Evolutionary conservation across 257 asterid genomes (phyloP).

Genomic region (Solanum sitiens): DNA sequence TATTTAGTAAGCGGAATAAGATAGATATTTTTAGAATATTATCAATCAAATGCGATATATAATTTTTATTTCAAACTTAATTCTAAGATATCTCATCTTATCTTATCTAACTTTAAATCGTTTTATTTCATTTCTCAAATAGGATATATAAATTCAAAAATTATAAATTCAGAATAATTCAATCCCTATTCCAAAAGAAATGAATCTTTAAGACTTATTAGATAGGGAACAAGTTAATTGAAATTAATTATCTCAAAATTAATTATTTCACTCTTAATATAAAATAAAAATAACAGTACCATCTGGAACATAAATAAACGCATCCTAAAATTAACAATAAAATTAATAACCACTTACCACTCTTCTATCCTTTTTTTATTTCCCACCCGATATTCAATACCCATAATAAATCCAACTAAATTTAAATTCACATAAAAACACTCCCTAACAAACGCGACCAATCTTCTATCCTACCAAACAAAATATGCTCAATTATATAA

Average conservation of each 20-base stretch:
- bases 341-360: not conserved
- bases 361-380: not conserved
- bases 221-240: rapidly evolving
- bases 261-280: not conserved
- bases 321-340: not conserved
- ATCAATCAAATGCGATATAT: not conserved
- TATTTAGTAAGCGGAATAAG: not conserved
- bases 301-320: not conserved
- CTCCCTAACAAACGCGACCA: rapidly evolving
- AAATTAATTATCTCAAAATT: not conserved
- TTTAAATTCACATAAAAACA: no score
- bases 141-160: not conserved
- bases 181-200: not conserved
- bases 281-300: not conserved
- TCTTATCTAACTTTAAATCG: not conserved
- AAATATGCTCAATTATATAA: not conserved
- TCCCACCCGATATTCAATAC: rapidly evolving
- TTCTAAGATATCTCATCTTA: not conserved
- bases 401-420: rapidly evolving
- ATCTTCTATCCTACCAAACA: not conserved
- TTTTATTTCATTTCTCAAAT: not conserved
- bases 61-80: not conserved
- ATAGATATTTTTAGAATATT: not conserved
- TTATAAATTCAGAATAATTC: not conserved
- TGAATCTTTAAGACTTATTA: not conserved